Base-by-base conservation (phyloP, 1,284 basidiomycete genomes). In the Sporisorium exsertum region DNA sequence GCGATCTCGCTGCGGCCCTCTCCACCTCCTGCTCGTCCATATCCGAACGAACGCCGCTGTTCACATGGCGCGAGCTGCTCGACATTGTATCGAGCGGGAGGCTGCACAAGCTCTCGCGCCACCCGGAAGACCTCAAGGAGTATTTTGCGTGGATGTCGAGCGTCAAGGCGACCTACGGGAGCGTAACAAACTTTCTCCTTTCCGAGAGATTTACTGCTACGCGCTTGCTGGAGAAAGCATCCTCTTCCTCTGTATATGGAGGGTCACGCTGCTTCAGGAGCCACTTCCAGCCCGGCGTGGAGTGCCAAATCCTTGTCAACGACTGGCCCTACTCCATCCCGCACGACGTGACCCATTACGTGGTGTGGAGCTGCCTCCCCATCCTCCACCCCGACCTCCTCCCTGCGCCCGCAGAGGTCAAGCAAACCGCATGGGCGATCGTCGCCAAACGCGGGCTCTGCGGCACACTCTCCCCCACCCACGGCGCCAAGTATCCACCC, bases 81-180 rank as follows among this genome's bases (percentile, higher is more conserved):
- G 5, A 3, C 15, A 72, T 72, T 32, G 52, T 72, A 3, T 46
- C 56, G 1, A 42, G n/a, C 5, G 69, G 69, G 15, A 46, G 51
- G 18, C 50, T 72, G 6, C 58, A 64, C n/a, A 10, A 2, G 0
- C 54, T 72, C 1, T 46, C 64, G 0, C 64, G 70, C 0, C 70
- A 72, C 22, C 70, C 64, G 2, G 64, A 64, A 2, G 64, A 64
- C 20, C 57, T 72, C 15, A 42, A 57, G 8, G 70, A 67, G n/a
- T 72, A 72, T 46, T 72, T 72, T 37, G 64, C 64, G 12, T 72
- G 70, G 70, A 72, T 68, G 60, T 58, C 67, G 32, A 42, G 29
- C 18, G 37, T 72, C 50, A 63, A 64, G n/a, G n/a, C 27, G n/a
- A 22, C 56, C 27, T 72, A 72, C 43, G 70, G 70, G 5, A 57